Base-by-base conservation (phyloP, 2,329 filamentous ascomycete species). In the Aspergillus puulaauensis region DNA sequence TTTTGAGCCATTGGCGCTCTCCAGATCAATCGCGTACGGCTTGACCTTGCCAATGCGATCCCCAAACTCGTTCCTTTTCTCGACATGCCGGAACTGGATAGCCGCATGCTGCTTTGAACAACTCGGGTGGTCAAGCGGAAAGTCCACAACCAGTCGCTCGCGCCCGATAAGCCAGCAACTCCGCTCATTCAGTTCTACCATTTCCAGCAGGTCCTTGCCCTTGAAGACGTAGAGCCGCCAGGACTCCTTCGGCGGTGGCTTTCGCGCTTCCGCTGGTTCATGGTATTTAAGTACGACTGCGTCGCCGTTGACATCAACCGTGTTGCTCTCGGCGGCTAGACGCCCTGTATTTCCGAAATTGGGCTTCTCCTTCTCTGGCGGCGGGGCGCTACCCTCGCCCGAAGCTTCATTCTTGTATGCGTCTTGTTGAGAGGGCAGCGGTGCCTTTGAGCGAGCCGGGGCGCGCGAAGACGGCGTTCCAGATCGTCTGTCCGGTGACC, bases 221-320 rank as follows among this genome's bases (percentile, higher is more conserved):
- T 96, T 96, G 83, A 99, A 99, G 21, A 97, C 84, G 72, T 96
- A 98, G 48, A 99, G 80, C 59, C 90, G 90, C 93, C 93, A 99
- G 57, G 85, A 79, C 65, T 95, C 87, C 54, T 86, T 88, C 1
- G 88, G 70, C 0, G 93, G 83, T 0, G 95, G 91, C 66, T 96
- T 96, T 58, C 95, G 89, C 50, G 93, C 91, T 78, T 99, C 95
- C 11, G 91, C 79, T 1, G 95, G 95, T 75, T 99, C 95, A 77
- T 97, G 90, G 75, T 99, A 99, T 79, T 98, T 98, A 47, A 99
- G 84, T 3, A 91, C 86, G 54, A 96, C 87, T 21, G 83, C 83
- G 57, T 90, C 91, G 67, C 72, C 73, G 39, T 67, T 65, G 9
- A 75, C 70, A 19, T 85, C 85, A 61, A 96, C 86, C 7, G 86